Base-by-base conservation (phyloP, 805 yeast species). In the Wickerhamomyces ciferrii region DNA sequence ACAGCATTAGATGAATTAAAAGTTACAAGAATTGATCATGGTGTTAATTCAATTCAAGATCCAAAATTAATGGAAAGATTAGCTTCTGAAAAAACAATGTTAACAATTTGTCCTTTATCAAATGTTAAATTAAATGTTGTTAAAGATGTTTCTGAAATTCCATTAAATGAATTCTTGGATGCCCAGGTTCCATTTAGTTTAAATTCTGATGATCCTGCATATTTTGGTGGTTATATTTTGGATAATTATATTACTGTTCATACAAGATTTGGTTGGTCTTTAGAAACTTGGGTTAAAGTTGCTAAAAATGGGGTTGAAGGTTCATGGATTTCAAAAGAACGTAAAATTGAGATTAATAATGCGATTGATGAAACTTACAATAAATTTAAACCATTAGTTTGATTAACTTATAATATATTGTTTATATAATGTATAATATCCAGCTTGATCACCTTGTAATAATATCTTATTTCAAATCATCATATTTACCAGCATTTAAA, bases 161-260 rank as follows among this genome's bases (percentile, higher is more conserved):
- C 96, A 41, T 71, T 87, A 50, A 69, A 71, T 43, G 65, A 70
- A 54, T 78, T 84, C 53, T 63, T 87, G 43, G 86, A 83, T 9
- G 69, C 71, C 27, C 72, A 76, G 50, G 84, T 86, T 20, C 83
- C 88, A 24, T 83, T 87, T 63, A 81, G 89, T 39, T 71, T 87
- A 61, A 87, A 87, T 64, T 80, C 87, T 4, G 89, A 83, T 60
- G 90, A 83, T 60, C 90, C 90, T 36, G 87, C 94, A 4, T 87
- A 87, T 62, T 87, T 87, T 60, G 92, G 92, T 42, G 92, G 89
- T n/a, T 86, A 85, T 65, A 79, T 86, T 53, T 67, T 87, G 53
- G 92, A 87, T 59, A 87, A 86, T 65, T 87, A 86, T 63, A 59
- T 76, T 27, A 76, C 75, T 34, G 87, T 85, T 25, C 86, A 85